Evolutionary conservation across 2,329 filamentous ascomycete species (phyloP), one percentile per base, ranked within the genome.

Genomic region (Talaromyces sp.): DNA sequence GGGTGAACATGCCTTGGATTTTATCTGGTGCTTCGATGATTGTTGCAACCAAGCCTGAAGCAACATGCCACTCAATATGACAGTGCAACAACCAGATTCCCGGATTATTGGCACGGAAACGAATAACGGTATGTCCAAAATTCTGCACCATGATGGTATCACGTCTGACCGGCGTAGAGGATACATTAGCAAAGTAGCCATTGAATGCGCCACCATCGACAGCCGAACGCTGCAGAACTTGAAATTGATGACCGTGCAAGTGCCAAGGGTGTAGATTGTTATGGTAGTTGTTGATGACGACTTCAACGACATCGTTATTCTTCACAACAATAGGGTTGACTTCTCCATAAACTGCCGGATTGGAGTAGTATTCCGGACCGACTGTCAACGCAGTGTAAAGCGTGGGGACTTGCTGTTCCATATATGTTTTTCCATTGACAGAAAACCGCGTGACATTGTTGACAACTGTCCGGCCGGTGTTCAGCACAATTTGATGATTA

Each of bases 381-480:
- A 85, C 76, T 0, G 85, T 86, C 3, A 96, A 80, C 1, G 83
- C 90, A 0, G 89, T 91, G 79, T 92, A 96, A 0, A 96, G 80
- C 0, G 88, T 87, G 0, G 92, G 92, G 0, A 96, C 91, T 71
- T 91, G 90, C 55, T 90, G 91, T 0, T 77, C 60, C 3, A 84
- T 83, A 72, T 93, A 96, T 32, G 89, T 91, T 65, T 91, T 85
- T 73, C 90, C 87, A 79, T 93, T 93, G 60, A 90, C 85, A 75
- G 88, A 87, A 63, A 85, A 87, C 30, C 71, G 70, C 27, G 65
- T 67, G 30, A 84, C 84, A 1, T 89, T 89, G 62, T 92, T 82
- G 11, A 92, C 81, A 63, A 88, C 87, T 67, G 86, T 82, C 84
- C 90, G 90, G 63, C 80, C 79, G 3, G 90, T 66, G 19, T 73